Percentiles rank a stretch among this genome's conserved stretches.
These are phyloP conservation scores for Smallanthus sonchifolius DNA, from an alignment of 129 eudicot species.

Conservation along the genomic window DNA sequence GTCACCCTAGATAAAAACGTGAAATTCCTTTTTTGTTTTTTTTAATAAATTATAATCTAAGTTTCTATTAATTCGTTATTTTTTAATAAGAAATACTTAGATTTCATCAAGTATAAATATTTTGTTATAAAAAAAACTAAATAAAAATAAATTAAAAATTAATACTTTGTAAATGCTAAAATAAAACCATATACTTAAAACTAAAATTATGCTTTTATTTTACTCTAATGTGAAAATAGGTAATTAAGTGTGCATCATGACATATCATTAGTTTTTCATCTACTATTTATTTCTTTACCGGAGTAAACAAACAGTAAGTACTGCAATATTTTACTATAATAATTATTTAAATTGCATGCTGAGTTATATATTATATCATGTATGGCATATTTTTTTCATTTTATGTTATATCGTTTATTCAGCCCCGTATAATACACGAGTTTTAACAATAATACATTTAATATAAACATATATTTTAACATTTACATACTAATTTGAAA, in stretches of 20 bases:
- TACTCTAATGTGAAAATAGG: slow-evolving; percentile 26
- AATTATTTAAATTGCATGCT: neutral
- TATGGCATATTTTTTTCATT: neutral
- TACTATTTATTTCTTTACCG: neutral
- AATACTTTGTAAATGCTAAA: neutral
- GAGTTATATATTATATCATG: neutral
- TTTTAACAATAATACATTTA: no score
- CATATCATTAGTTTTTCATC: neutral
- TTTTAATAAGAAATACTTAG: neutral
- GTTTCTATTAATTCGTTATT: neutral
- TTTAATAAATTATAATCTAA: neutral
- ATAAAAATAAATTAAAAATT: neutral
- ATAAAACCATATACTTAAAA: neutral
- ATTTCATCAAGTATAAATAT: neutral
- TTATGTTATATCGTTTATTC: no score
- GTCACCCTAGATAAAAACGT: neutral
- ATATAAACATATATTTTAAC: neutral
- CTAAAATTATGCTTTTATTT: slow-evolving; percentile 18
- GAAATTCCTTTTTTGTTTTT: neutral
- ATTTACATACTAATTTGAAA: slow-evolving; percentile 9
- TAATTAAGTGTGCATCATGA: slow-evolving; percentile 34
- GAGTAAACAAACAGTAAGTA: neutral
- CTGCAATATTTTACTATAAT: neutral
- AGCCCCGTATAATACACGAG: no score
- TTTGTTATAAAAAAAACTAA: neutral